Percentiles rank a stretch among this genome's conserved stretches.
phyloP scores from a whole-genome alignment of 352 stramenopile species.

The Phytophthora podocarpi region DNA sequence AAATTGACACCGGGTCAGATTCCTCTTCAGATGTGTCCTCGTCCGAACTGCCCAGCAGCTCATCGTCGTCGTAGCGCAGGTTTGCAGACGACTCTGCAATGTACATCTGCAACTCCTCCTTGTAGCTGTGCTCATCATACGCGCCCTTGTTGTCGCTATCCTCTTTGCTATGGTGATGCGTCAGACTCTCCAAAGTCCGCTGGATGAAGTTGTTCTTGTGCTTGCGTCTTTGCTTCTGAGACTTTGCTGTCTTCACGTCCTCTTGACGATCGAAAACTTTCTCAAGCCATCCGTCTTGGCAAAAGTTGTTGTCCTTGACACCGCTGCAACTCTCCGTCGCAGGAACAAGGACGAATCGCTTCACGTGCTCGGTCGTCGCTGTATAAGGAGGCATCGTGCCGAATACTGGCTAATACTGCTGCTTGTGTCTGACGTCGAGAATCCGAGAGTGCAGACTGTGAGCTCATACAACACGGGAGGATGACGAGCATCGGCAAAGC shows the following conservation, averaged over 20 bases:
- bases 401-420: background rate
- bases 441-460: conserved; percentile 22
- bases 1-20: background rate
- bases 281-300: conserved; percentile 20
- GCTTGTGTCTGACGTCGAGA: conserved; percentile 1
- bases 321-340: conserved; percentile 8
- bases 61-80: conserved; percentile 9
- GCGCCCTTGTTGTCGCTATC: background rate
- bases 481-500: conserved; percentile 23
- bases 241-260: background rate
- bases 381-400: conserved; percentile 11
- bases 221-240: conserved; percentile 8
- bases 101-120: conserved; percentile 29
- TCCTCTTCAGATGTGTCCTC: conserved; percentile 22
- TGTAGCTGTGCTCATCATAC: conserved; percentile 30
- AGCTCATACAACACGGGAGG: background rate
- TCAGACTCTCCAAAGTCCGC: conserved; percentile 21
- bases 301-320: background rate
- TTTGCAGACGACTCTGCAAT: conserved; percentile 26
- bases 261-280: conserved; percentile 24
- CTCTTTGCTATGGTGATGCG: conserved; percentile 10
- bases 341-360: conserved; percentile 11
- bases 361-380: conserved; percentile 8
- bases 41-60: conserved; percentile 12
- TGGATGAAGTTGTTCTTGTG: conserved; percentile 30